These are phyloP conservation scores for Fusarium sacchari DNA, from an alignment of 2,329 filamentous ascomycete species.

Conservation along the genomic window DNA sequence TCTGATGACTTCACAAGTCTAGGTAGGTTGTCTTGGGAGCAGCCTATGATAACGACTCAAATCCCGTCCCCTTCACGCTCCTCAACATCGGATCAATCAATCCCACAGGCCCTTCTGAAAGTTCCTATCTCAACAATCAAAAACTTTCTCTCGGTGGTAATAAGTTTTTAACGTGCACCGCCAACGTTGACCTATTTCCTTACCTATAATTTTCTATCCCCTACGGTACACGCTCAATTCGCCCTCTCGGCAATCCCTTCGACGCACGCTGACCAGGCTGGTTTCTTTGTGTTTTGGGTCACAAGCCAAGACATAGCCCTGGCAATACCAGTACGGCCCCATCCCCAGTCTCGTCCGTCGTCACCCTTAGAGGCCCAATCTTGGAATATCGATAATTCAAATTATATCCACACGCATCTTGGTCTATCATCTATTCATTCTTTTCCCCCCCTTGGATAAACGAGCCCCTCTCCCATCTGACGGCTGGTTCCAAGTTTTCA, in stretches of 20 bases:
- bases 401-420: conserved; percentile 9
- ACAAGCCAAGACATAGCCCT: conserved; percentile 35
- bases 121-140: conserved; percentile 31
- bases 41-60: conserved; percentile 35
- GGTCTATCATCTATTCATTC: not conserved
- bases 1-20: conserved; percentile 31
- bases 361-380: conserved; percentile 25
- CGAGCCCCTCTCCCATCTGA: conserved; percentile 10
- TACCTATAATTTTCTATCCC: not conserved
- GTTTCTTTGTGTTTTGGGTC: conserved; percentile 37
- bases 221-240: not conserved
- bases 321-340: conserved; percentile 6
- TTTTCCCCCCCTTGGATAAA: not conserved
- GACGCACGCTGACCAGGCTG: conserved; percentile 15
- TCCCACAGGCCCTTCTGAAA: conserved; percentile 15
- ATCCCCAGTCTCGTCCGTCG: conserved; percentile 11
- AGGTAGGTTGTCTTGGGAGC: conserved; percentile 7
- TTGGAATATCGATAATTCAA: conserved; percentile 31
- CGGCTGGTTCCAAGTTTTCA: conserved; percentile 23
- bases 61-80: conserved; percentile 8
- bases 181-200: not conserved
- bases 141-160: conserved; percentile 19
- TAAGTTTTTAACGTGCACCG: not conserved
- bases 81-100: conserved; percentile 30
- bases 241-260: not conserved